Base-by-base conservation (phyloP, 768 basidiomycete species). In the Phaeotremella skinneri region DNA sequence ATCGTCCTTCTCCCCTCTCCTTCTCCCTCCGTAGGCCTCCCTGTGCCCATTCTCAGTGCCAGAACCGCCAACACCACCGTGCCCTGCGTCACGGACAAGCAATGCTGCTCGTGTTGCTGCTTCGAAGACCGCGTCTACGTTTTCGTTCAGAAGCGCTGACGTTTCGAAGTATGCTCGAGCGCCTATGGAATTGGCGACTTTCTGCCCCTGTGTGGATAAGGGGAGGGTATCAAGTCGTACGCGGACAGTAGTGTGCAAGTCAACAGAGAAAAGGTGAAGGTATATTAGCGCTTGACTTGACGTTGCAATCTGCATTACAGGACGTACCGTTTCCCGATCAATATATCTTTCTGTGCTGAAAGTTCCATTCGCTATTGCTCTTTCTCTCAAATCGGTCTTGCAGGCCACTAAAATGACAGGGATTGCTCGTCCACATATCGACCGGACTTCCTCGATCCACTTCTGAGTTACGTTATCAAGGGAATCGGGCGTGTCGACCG, bases 371-470 rank as follows among this genome's bases (percentile, higher is more conserved):
- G 58, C 56, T 27, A 71, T 67, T 11, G 77, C 74, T 53, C 68
- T 71, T 43, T 80, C 80, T 50, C 96, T 86, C 59, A 98, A 79
- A 80, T 99, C 96, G 55, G 85, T 87, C 78, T 99, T 98, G 81
- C 91, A 94, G 2, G 93, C 96, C 32, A 98, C 93, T 34, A 98
- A 86, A 49, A 99, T 82, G 53, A 99, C 91, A 27, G 96, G 96
- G 63, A 98, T 89, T 27, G 83, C 83, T 31, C 88, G 83, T 0
- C 96, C 96, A 77, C 96, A 98, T 72, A 97, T 93, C n/a, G 83
- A 86, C 56, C 93, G 86, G 13, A 98, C 96, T 81, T 98, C 96
- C 78, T 94, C 91, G 76, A 91, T 96, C 96, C 96, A 98, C 91
- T 98, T 98, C 64, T 87, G 86, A 21, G 86, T 83, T 21, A 98